phyloP scores from a whole-genome alignment of 768 basidiomycete species.

The Boletus sp. region DNA sequence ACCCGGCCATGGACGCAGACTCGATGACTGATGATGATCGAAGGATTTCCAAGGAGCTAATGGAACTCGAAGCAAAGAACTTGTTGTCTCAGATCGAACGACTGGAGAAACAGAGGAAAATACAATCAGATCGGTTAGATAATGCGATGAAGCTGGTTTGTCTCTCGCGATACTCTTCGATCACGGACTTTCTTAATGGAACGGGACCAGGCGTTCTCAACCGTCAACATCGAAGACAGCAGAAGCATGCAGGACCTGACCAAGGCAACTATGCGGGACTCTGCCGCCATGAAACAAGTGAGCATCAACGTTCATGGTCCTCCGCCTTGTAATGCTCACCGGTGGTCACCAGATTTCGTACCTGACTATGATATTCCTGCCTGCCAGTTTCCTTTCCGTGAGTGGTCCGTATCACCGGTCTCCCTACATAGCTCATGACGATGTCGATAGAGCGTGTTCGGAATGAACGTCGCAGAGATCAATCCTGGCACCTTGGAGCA shows the following conservation, averaged over 20 bases:
- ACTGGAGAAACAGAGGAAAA: conserved; percentile 27
- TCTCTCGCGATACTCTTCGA: neutral
- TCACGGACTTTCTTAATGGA: neutral
- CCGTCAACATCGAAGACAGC: conserved; percentile 60
- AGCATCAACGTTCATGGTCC: neutral
- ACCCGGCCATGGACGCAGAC: conserved; percentile 43
- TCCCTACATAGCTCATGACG: neutral
- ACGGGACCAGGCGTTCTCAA: conserved; percentile 50
- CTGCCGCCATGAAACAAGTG: conserved; percentile 38
- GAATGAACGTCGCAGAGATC: conserved; percentile 35
- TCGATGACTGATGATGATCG: conserved; percentile 11
- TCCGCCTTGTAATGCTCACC: neutral
- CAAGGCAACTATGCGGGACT: conserved; percentile 41
- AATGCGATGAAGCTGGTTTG: conserved; percentile 34
- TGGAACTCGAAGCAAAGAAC: conserved; percentile 20
- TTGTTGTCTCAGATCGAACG: conserved; percentile 46
- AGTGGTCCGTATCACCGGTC: neutral
- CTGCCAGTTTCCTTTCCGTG: conserved; percentile 45
- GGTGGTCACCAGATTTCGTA: conserved; percentile 44
- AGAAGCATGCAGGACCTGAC: conserved; percentile 52
- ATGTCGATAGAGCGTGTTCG: conserved; percentile 31
- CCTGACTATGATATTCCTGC: conserved; percentile 61
- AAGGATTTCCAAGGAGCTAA: conserved; percentile 3
- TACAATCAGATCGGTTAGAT: conserved; percentile 29
- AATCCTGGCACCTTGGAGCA: conserved; percentile 24